Percentiles rank a stretch among this genome's conserved stretches.
phyloP scores from a whole-genome alignment of 768 basidiomycete genomes.

The Boletus vermiculosoides region DNA sequence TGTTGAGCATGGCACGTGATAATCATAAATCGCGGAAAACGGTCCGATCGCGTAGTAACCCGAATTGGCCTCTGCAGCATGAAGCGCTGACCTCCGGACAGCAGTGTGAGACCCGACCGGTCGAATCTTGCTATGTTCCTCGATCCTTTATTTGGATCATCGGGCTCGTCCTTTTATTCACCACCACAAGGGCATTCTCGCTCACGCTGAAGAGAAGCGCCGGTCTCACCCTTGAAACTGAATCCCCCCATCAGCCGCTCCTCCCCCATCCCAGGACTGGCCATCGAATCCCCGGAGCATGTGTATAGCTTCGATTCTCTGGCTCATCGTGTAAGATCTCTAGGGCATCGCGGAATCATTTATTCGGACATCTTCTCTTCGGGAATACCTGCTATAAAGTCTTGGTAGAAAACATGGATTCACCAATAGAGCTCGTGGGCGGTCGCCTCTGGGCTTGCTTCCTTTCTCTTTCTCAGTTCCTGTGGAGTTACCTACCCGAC shows the following conservation, averaged over 20 bases:
- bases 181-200: neutral
- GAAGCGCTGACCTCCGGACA: neutral
- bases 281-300: neutral
- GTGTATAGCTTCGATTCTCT: neutral
- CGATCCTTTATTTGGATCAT: constrained; percentile 12
- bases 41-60: neutral
- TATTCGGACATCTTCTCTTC: neutral
- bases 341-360: neutral
- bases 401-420: constrained; percentile 22
- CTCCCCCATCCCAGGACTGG: neutral
- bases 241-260: neutral
- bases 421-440: constrained; percentile 15
- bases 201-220: neutral
- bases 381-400: neutral
- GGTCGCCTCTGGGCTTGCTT: constrained; percentile 17
- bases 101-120: neutral
- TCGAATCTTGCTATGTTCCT: neutral
- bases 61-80: neutral
- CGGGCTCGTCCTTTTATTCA: neutral
- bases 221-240: neutral
- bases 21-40: no score
- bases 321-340: neutral
- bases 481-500: constrained; percentile 20
- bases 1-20: no score
- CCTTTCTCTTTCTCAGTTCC: constrained; percentile 6